phyloP scores from a whole-genome alignment of 2,329 filamentous ascomycete species.

The Fusarium sp. region DNA sequence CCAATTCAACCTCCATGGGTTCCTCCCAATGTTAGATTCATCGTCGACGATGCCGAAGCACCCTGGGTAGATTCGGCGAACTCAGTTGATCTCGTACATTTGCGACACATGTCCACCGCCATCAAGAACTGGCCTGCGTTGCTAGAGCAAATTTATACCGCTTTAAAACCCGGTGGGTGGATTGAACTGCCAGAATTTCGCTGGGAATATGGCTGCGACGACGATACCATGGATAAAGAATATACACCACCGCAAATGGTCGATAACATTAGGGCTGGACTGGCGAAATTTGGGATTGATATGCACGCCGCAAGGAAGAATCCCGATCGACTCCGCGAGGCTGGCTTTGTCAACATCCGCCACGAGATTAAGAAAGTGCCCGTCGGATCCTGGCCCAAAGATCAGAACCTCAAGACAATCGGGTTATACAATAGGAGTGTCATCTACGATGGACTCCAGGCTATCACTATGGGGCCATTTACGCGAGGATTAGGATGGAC shows the following conservation, averaged over 20 bases:
- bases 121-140: constrained; percentile 42
- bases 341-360: constrained; percentile 56
- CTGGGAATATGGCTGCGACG: constrained; percentile 46
- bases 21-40: constrained; percentile 54
- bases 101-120: constrained; percentile 52
- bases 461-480: constrained; percentile 50
- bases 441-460: constrained; percentile 49
- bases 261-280: constrained; percentile 44
- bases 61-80: constrained; percentile 44
- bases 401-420: constrained; percentile 58
- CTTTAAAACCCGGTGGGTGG: constrained; percentile 58
- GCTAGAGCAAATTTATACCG: constrained; percentile 38
- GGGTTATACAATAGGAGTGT: constrained; percentile 50
- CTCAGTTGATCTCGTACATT: constrained; percentile 47
- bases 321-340: constrained; percentile 44
- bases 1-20: constrained; percentile 56
- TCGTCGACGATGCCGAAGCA: constrained; percentile 52
- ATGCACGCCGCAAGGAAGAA: constrained; percentile 47
- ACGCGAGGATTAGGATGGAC: constrained; percentile 51
- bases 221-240: constrained; percentile 42
- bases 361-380: constrained; percentile 58
- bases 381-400: constrained; percentile 59
- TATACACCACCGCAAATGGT: constrained; percentile 47
- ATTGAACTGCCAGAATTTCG: constrained; percentile 55
- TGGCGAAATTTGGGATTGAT: constrained; percentile 47